Evolutionary conservation across 768 basidiomycete species (phyloP), one percentile per base, ranked within the genome.

Genomic region (Pisolithus marmoratus): DNA sequence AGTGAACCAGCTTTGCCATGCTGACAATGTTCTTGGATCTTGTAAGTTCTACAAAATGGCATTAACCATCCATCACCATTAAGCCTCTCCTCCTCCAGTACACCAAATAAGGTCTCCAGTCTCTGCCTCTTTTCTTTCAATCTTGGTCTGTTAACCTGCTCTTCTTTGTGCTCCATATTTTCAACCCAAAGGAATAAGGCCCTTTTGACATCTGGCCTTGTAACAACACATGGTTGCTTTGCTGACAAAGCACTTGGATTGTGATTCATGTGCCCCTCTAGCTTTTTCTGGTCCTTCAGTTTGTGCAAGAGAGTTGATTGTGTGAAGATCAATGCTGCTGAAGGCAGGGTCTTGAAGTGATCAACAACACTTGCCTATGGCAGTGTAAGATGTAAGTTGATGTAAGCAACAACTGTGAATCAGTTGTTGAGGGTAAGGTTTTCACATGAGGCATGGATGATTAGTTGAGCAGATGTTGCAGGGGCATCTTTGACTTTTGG

Each of bases 151-250:
- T n/a, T n/a, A n/a, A n/a, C n/a, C n/a, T n/a, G n/a, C n/a, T n/a
- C n/a, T n/a, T n/a, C n/a, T n/a, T n/a, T n/a, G n/a, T n/a, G n/a
- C n/a, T n/a, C n/a, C n/a, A n/a, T n/a, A n/a, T n/a, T n/a, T n/a
- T n/a, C n/a, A n/a, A n/a, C n/a, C n/a, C n/a, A n/a, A n/a, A n/a
- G n/a, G n/a, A n/a, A n/a, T n/a, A n/a, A n/a, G n/a, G 63, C 67
- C 20, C 48, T 43, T 43, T 70, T 68, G 8, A 71, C 65, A 46
- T 70, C 69, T 8, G 68, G 72, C 8, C 55, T 31, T 20, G 64
- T 69, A 15, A 72, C 67, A 47, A 67, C 54, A 19, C 56, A 60
- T 23, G 59, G 53, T 2, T 59, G 51, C 51, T 71, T 71, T 36
- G 50, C 49, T 0, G 65, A 69, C 22, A 68, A 47, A 6, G 61